Base-by-base conservation (phyloP, 306 rosid species). In the Vachellia collinsii region DNA sequence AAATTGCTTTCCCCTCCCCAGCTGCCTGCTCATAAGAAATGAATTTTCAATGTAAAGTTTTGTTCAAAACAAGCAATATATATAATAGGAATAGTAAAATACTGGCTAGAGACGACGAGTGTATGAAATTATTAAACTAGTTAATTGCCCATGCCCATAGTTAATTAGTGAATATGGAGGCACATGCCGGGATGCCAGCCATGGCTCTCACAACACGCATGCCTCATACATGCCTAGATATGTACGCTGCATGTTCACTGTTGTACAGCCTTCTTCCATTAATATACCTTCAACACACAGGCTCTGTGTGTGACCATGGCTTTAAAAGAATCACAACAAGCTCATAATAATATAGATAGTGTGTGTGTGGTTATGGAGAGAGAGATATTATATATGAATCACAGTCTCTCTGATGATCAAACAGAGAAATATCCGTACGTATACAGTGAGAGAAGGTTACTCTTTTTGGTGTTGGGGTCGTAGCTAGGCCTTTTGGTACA, bases 191-290 rank as follows among this genome's bases (percentile, higher is more conserved):
- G 77, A 46, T 83, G 67, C 77, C n/a, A n/a, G n/a, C n/a, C 38
- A 23, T 71, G 39, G 83, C 88, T 78, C 79, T 70, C 81, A 25
- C 65, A 64, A 75, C 86, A 82, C 44, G 51, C 80, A 66, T 76
- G 77, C 88, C 64, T 82, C 84, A 79, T 54, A 51, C 53, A 58
- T 62, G 46, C 70, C 54, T 77, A 71, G 74, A 82, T 69, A 51
- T 70, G 46, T 56, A 77, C 72, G 62, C 65, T 64, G 22, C 74
- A 77, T 29, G 64, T 70, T 65, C 76, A 56, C 67, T 63, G 72
- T 79, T n/a, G 72, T 72, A 62, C 81, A 77, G 65, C 47, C 37
- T 62, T 25, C 70, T 20, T 63, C 11, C 81, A 85, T 75, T 50
- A 79, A 62, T 73, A 65, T 70, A 61, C 81, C 72, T 16, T 74